Conservation (phyloP, 208 protist genomes). For the Blastocrithidia nonstop region DNA sequence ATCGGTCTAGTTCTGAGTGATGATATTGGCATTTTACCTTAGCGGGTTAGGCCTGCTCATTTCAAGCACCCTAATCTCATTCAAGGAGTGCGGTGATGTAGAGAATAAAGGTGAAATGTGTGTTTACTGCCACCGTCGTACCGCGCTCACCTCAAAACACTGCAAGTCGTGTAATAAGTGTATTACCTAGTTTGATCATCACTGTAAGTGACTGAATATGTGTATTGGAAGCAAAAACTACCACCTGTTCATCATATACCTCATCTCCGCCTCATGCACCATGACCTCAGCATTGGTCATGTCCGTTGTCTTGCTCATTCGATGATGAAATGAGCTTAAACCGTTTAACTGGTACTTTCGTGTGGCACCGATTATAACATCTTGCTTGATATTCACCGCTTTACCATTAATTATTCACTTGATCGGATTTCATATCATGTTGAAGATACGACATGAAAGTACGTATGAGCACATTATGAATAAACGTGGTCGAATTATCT, state of each 20-base stretch:
- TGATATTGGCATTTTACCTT: too few relatives aligned
- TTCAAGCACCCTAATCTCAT: conserved; percentile 20
- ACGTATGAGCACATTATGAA: conserved; percentile 51
- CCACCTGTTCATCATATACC: conserved; percentile 45
- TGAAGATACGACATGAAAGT: conserved; percentile 14
- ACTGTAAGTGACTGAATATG: conserved; percentile 87
- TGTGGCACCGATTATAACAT: conserved; percentile 27
- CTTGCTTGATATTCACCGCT: conserved; percentile 13
- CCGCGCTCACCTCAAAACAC: conserved; percentile 48
- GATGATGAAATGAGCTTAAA: conserved; percentile 39
- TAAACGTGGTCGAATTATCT: conserved; percentile 11
- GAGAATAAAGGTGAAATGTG: conserved; percentile 39
- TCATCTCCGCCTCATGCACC: conserved; percentile 12
- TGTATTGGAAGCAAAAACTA: conserved; percentile 81
- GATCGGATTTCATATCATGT: conserved; percentile 46
- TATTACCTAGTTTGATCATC: conserved; percentile 77
- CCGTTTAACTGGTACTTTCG: conserved; percentile 37
- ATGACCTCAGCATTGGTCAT: conserved; percentile 15
- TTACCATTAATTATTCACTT: conserved; percentile 28
- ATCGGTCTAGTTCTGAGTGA: background rate
- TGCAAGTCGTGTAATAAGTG: conserved; percentile 87
- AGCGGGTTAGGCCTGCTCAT: conserved; percentile 11
- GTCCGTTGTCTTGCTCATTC: conserved; percentile 23
- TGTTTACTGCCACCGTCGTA: conserved; percentile 41
- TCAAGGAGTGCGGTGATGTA: conserved; percentile 41